A percentile compares a stretch with the other conserved stretches of the same genome.
phyloP scores from a whole-genome alignment of 495 filamentous ascomycete genomes.

The Saxophila tyrrhenica region DNA sequence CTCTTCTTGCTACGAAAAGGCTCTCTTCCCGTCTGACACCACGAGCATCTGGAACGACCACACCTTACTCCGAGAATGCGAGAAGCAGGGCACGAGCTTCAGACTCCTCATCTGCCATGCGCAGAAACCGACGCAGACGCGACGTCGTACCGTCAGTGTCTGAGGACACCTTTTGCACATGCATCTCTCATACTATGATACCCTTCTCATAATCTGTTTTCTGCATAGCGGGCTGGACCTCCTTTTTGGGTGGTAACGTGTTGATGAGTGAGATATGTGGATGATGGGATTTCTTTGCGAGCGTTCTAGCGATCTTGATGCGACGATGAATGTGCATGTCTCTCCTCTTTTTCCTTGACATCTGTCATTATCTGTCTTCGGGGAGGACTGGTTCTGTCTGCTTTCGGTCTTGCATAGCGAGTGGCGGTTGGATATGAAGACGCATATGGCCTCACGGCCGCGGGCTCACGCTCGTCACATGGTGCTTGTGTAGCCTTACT shows the following conservation, averaged over 20 bases:
- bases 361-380: not conserved
- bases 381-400: not conserved
- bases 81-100: constrained; percentile 74
- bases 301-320: constrained; percentile 14
- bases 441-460: constrained; percentile 18
- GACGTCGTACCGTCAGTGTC: constrained; percentile 48
- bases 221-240: constrained; percentile 14
- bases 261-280: not conserved
- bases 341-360: not conserved
- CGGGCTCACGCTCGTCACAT: constrained; percentile 9
- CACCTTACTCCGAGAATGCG: constrained; percentile 68
- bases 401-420: constrained; percentile 8
- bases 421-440: constrained; percentile 1
- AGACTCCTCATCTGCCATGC: constrained; percentile 86
- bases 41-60: constrained; percentile 73
- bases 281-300: constrained; percentile 1
- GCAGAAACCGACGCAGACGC: constrained; percentile 56
- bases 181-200: not conserved
- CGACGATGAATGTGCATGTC: constrained; percentile 1
- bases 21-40: constrained; percentile 42
- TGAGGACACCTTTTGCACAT: constrained; percentile 18
- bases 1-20: constrained; percentile 73
- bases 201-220: not conserved
- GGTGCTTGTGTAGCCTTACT: too few relatives aligned
- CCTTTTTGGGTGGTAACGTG: not conserved